These are phyloP conservation scores for Clohesyomyces aquaticus DNA, from an alignment of 495 filamentous ascomycete species.

Conservation along the genomic window DNA sequence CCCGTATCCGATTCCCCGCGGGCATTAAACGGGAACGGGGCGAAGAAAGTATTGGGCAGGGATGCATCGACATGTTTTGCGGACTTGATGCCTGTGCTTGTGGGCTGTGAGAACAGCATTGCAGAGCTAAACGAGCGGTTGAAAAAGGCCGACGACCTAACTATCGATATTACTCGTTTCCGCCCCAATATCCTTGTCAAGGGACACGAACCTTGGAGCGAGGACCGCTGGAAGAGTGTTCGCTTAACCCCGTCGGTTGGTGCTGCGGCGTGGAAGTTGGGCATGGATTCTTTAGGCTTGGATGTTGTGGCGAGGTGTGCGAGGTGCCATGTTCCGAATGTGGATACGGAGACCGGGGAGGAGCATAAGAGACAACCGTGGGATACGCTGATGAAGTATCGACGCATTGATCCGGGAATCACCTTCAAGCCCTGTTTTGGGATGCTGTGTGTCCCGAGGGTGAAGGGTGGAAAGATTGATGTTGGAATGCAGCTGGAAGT, in stretches of 20 bases:
- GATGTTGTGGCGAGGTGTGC: constrained; percentile 49
- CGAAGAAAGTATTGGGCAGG: constrained; percentile 42
- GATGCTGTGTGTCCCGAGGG: constrained; percentile 49
- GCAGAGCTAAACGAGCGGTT: constrained; percentile 48
- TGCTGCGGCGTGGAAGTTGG: constrained; percentile 2
- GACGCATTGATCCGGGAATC: constrained; percentile 47
- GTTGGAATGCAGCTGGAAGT: constrained; percentile 62
- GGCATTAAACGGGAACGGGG: constrained; percentile 41
- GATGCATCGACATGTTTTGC: constrained; percentile 42
- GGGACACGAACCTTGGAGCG: constrained; percentile 47
- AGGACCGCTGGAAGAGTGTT: constrained; percentile 50
- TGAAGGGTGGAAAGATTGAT: constrained; percentile 52
- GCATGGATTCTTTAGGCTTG: constrained; percentile 4
- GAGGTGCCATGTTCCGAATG: constrained; percentile 51
- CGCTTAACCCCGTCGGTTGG: constrained; percentile 21
- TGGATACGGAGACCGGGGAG: constrained; percentile 50
- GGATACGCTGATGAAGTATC: constrained; percentile 49
- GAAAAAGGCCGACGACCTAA: constrained; percentile 31
- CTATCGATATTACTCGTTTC: constrained; percentile 52
- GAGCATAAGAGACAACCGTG: constrained; percentile 50
- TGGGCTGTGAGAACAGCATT: constrained; percentile 49
- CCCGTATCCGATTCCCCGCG: constrained; percentile 40
- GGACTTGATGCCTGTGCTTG: constrained; percentile 48
- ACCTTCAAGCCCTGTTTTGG: constrained; percentile 52
- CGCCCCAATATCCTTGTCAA: constrained; percentile 50